These are phyloP conservation scores for Leishmania arabica DNA, from an alignment of 208 protist genomes.

Conservation along the genomic window DNA sequence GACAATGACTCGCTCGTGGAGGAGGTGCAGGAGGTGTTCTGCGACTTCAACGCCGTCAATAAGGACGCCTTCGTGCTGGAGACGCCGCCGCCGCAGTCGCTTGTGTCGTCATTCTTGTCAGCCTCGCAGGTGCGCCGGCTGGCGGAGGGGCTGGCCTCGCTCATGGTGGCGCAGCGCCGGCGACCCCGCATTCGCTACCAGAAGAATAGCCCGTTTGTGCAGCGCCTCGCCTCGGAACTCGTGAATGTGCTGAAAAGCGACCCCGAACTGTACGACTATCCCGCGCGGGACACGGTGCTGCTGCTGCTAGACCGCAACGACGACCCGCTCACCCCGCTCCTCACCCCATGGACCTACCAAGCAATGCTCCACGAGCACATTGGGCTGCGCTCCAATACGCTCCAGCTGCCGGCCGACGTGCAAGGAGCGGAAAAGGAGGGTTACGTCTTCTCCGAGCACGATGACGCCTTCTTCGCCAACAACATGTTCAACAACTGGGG, in stretches of 20 bases:
- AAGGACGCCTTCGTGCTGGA: constrained; percentile 76
- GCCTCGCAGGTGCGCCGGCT: constrained; percentile 41
- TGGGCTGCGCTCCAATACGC: constrained; percentile 93
- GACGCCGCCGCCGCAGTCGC: constrained; percentile 37
- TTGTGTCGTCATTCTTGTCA: constrained; percentile 42
- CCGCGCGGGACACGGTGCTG: constrained; percentile 57
- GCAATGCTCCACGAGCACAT: constrained; percentile 99
- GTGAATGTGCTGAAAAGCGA: constrained; percentile 73
- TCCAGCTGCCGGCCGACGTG: constrained; percentile 57
- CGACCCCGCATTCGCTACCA: constrained; percentile 76
- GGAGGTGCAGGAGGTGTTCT: constrained; percentile 95
- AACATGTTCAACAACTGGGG: constrained; percentile 98
- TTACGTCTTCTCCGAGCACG: constrained; percentile 87
- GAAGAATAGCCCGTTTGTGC: constrained; percentile 59
- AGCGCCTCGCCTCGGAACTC: constrained; percentile 78
- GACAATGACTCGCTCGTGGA: constrained; percentile 93
- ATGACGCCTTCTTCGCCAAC: constrained; percentile 95
- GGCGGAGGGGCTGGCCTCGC: constrained; percentile 70
- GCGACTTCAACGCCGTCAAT: constrained; percentile 95
- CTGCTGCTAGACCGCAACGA: constrained; percentile 84
- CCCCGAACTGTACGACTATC: constrained; percentile 88
- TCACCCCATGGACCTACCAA: constrained; percentile 99
- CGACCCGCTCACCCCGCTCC: constrained; percentile 97
- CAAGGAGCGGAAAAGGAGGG: constrained; percentile 55
- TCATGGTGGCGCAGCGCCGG: constrained; percentile 80